Base-by-base conservation (phyloP, 306 rosid genomes). In the Malus orientalis region DNA sequence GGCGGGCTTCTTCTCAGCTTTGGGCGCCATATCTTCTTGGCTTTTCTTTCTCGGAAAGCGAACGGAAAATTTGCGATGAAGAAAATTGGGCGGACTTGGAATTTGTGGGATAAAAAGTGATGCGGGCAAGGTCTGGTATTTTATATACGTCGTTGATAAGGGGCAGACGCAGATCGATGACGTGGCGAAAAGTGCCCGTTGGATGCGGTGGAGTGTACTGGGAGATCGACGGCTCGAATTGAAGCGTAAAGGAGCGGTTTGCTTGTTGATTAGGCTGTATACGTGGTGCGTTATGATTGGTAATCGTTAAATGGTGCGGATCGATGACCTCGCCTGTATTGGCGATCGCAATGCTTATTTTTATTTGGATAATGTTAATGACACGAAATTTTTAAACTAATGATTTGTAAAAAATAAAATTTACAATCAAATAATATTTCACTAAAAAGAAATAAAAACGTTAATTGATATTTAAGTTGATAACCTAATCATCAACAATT, bases 1-100 rank as follows among this genome's bases (percentile, higher is more conserved):
- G 0, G 93, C 93, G 2, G 96, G 96, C 79, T 91, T 91, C 87
- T 89, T 89, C 81, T 89, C 96, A 0, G 83, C 91, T 75, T 91
- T 91, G 1, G 97, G 97, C 1, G 97, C 94, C 97, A 91, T 89
- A 62, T 18, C 11, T 16, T 74, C 27, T 40, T 2, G 55, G 12
- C 0, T n/a, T 23, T 27, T 13, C 4, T 10, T 66, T 36, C 70
- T 36, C 49, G 4, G 7, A 14, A 13, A 19, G 3, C 14, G 18
- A 58, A 22, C 10, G 4, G 22, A 68, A 19, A 69, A n/a, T 57
- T 22, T 29, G 22, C 9, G 30, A 42, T 8, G 54, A 5, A 4
- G 18, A 58, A 58, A 38, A 9, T 4, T 8, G 18, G 1, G 22
- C 2, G 11, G 12, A 66, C 51, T 18, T 18, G 70, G 19, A 2